phyloP scores from a whole-genome alignment of 1,284 basidiomycete genomes.

The Paramarasmius palmivorus region DNA sequence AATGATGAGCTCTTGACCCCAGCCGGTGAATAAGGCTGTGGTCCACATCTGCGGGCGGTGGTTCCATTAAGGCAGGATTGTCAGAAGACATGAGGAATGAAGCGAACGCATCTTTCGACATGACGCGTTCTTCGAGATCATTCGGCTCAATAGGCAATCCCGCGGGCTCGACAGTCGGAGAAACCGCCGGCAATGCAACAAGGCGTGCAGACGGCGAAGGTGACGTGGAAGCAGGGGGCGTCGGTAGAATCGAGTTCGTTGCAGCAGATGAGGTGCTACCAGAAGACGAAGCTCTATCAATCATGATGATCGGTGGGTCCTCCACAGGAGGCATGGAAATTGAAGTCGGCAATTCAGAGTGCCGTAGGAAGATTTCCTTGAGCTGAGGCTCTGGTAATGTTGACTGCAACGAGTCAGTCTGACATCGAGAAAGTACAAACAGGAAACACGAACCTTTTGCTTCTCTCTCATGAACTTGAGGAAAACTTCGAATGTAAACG shows the following conservation, averaged over 20 bases:
- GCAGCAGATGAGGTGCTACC: too few relatives aligned
- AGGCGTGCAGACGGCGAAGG: not conserved
- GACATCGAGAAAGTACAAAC: too few relatives aligned
- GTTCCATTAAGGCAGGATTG: slow-evolving; percentile 29
- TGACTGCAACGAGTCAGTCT: slow-evolving; percentile 50
- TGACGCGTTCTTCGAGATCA: slow-evolving; percentile 1
- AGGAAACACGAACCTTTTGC: slow-evolving; percentile 57
- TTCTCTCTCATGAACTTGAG: slow-evolving; percentile 63
- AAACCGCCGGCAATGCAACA: not conserved
- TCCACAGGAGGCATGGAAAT: not conserved
- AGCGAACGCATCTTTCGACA: slow-evolving; percentile 10
- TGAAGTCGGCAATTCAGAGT: slow-evolving; percentile 6
- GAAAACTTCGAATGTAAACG: slow-evolving; percentile 59
- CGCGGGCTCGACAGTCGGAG: not conserved
- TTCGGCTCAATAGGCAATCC: not conserved
- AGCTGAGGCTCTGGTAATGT: slow-evolving; percentile 24
- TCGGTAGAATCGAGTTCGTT: not conserved
- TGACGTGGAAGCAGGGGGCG: too few relatives aligned
- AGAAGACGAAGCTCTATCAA: not conserved
- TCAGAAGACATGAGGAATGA: slow-evolving; percentile 12
- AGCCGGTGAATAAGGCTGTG: not conserved
- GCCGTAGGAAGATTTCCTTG: slow-evolving; percentile 9
- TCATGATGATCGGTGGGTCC: not conserved
- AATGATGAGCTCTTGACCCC: not conserved
- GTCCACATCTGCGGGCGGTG: slow-evolving; percentile 48